phyloP scores from a whole-genome alignment of 2,329 filamentous ascomycete species.

The Exophiala sideris region DNA sequence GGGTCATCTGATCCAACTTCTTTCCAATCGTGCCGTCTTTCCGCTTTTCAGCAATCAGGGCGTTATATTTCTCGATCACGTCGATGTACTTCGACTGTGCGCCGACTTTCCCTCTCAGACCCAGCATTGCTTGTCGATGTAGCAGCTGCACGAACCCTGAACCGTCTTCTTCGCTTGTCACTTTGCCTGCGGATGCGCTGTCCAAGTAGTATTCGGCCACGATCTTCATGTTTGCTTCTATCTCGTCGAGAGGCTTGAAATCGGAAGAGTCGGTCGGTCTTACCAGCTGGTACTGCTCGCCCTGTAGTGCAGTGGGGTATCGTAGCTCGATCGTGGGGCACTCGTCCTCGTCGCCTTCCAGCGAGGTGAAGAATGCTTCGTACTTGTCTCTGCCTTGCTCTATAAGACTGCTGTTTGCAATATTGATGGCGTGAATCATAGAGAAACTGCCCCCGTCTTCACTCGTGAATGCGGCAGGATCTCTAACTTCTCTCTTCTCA shows the following conservation, averaged over 20 bases:
- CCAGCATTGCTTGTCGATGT: conserved; percentile 67
- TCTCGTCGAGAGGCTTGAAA: conserved; percentile 64
- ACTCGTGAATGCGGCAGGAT: conserved; percentile 44
- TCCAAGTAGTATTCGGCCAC: conserved; percentile 76
- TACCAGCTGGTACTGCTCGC: conserved; percentile 73
- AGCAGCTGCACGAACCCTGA: conserved; percentile 65
- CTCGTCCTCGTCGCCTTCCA: conserved; percentile 48
- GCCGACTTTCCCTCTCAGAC: conserved; percentile 42
- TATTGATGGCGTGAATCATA: conserved; percentile 50
- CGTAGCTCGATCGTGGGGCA: conserved; percentile 62
- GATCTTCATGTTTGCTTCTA: conserved; percentile 65
- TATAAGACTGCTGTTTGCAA: conserved; percentile 42
- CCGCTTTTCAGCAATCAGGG: conserved; percentile 62
- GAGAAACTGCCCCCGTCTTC: conserved; percentile 36
- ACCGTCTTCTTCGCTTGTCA: conserved; percentile 69
- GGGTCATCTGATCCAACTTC: conserved; percentile 66
- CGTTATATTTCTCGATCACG: conserved; percentile 75
- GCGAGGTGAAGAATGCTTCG: conserved; percentile 37
- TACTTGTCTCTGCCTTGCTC: conserved; percentile 32
- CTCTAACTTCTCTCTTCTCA: conserved; percentile 43
- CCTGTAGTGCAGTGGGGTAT: conserved; percentile 71
- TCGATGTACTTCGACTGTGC: conserved; percentile 65
- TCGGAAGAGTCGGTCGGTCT: conserved; percentile 71
- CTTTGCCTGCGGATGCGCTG: conserved; percentile 61
- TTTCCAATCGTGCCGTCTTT: conserved; percentile 68